A percentile compares a stretch with the other conserved stretches of the same genome.
These are phyloP conservation scores for Scleroderma citrinum DNA, from an alignment of 768 basidiomycete genomes.

Conservation along the genomic window DNA sequence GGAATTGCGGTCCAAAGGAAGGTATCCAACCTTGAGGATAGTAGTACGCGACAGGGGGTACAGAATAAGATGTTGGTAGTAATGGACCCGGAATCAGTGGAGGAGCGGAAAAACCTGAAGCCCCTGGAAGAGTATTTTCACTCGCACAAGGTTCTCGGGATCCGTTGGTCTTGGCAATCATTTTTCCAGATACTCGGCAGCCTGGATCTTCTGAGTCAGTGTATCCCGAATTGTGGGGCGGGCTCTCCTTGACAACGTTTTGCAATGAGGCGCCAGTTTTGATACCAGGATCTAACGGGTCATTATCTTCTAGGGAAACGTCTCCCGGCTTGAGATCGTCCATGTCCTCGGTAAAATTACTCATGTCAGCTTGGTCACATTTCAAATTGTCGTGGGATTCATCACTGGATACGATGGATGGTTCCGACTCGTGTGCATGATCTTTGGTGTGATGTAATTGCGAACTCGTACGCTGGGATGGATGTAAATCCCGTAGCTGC, in stretches of 20 bases:
- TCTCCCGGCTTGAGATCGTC: slow-evolving; percentile 8
- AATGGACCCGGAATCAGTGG: slow-evolving; percentile 19
- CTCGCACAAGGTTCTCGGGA: slow-evolving; percentile 27
- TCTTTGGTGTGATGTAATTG: slow-evolving; percentile 35
- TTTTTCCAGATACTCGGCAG: background rate
- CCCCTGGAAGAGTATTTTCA: slow-evolving; percentile 6
- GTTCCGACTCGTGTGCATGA: slow-evolving; percentile 25
- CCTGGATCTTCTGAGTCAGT: background rate
- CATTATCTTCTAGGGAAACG: background rate
- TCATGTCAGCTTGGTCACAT: slow-evolving; percentile 4
- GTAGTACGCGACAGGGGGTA: slow-evolving; percentile 42
- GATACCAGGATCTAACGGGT: background rate
- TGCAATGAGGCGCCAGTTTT: slow-evolving; percentile 15
- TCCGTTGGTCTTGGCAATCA: background rate
- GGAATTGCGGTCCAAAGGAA: slow-evolving; percentile 43
- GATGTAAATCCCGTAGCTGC: slow-evolving; percentile 65
- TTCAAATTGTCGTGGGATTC: slow-evolving; percentile 9
- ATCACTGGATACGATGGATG: slow-evolving; percentile 5
- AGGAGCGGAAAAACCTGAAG: slow-evolving; percentile 9
- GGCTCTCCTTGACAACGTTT: slow-evolving; percentile 8
- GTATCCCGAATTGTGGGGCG: background rate
- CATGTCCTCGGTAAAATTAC: slow-evolving; percentile 8
- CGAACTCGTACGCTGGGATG: slow-evolving; percentile 38
- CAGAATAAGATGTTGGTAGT: slow-evolving; percentile 29
- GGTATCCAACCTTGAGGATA: slow-evolving; percentile 47